Conservation (phyloP, 1,139 yeast species). For the Geotrichum histeridarum region DNA sequence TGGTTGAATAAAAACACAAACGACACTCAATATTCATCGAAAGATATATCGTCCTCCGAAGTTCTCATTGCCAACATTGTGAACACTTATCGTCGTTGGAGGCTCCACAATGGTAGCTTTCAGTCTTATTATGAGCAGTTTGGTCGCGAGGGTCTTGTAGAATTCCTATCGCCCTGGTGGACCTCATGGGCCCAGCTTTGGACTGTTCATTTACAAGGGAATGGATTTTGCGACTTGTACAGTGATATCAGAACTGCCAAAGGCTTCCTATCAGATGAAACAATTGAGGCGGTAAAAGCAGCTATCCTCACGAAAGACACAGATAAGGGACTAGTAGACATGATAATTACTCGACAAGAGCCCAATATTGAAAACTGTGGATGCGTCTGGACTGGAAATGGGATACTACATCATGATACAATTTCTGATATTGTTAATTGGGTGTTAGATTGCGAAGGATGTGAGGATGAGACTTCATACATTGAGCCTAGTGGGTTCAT, state of each 20-base stretch:
- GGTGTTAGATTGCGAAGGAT: constrained; percentile 29
- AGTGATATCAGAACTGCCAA: constrained; percentile 24
- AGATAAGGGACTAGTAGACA: constrained; percentile 22
- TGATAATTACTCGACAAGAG: constrained; percentile 24
- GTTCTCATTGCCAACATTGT: constrained; percentile 27
- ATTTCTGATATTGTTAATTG: constrained; percentile 29
- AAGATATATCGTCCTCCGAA: constrained; percentile 25
- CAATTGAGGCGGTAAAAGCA: constrained; percentile 27
- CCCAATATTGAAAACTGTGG: constrained; percentile 26
- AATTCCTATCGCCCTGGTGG: constrained; percentile 31
- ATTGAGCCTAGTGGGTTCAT: constrained; percentile 31
- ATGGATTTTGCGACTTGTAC: constrained; percentile 26
- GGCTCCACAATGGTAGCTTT: constrained; percentile 30
- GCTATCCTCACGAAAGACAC: constrained; percentile 24
- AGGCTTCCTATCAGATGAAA: constrained; percentile 26
- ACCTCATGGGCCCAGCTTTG: constrained; percentile 30
- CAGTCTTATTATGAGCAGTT: constrained; percentile 9
- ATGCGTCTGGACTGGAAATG: constrained; percentile 27
- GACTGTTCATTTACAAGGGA: constrained; percentile 25
- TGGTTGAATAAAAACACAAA: constrained; percentile 15
- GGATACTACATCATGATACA: constrained; percentile 19
- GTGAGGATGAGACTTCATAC: constrained; percentile 27
- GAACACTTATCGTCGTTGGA: constrained; percentile 30
- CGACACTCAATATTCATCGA: constrained; percentile 16
- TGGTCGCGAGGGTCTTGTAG: constrained; percentile 23